Percentiles rank a stretch among this genome's conserved stretches.
phyloP scores from a whole-genome alignment of 306 rosid genomes.

The Castanea mollissima region DNA sequence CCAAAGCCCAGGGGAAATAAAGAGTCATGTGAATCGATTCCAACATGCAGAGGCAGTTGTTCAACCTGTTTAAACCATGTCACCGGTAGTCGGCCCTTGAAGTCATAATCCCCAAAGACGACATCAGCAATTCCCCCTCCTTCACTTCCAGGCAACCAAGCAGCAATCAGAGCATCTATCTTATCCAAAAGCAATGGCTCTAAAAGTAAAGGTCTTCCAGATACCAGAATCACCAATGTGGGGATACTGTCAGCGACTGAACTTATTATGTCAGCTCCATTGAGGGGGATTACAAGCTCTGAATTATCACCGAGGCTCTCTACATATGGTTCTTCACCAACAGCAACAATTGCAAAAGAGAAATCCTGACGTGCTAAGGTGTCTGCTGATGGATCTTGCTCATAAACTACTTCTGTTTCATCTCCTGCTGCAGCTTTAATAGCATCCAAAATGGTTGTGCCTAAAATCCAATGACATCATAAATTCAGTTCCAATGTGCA shows the following conservation, averaged over 20 bases:
- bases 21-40: constrained; percentile 28
- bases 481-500: constrained; percentile 2
- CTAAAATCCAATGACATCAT: constrained; percentile 12
- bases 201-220: constrained; percentile 49
- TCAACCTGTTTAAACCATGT: constrained; percentile 44
- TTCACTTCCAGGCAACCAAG: constrained; percentile 61
- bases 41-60: constrained; percentile 35
- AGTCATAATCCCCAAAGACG: constrained; percentile 46
- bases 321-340: constrained; percentile 54
- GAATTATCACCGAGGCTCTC: constrained; percentile 40
- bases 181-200: constrained; percentile 36
- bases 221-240: constrained; percentile 44
- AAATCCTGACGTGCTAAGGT: constrained; percentile 40
- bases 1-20: constrained; percentile 44
- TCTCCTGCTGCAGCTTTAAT: constrained; percentile 38
- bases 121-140: constrained; percentile 50
- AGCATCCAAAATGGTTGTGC: constrained; percentile 55
- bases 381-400: constrained; percentile 32
- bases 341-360: constrained; percentile 45
- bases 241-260: constrained; percentile 40
- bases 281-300: constrained; percentile 32
- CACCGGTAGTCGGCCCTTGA: constrained; percentile 38
- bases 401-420: constrained; percentile 39
- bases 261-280: constrained; percentile 35
- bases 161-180: constrained; percentile 43